These are phyloP conservation scores for Filobasidium wieringae DNA, from an alignment of 768 basidiomycete species.

Conservation along the genomic window DNA sequence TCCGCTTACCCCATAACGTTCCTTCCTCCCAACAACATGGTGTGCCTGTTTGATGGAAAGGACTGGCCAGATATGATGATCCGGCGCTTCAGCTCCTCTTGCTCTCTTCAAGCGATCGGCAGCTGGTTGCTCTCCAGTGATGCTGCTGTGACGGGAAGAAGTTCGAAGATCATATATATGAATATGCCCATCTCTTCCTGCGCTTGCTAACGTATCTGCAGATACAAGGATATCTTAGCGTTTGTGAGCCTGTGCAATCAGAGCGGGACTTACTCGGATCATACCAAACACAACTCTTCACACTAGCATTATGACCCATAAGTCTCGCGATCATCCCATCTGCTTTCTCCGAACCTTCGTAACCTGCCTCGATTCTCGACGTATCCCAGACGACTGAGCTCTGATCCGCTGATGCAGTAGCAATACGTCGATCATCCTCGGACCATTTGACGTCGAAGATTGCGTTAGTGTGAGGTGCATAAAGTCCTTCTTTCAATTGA, in stretches of 20 bases:
- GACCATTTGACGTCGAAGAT: conserved; percentile 37
- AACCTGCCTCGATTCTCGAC: background rate
- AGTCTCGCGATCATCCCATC: conserved; percentile 17
- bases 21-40: conserved; percentile 17
- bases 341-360: background rate
- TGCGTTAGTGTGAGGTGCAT: conserved; percentile 26
- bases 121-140: background rate
- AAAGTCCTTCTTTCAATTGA: background rate
- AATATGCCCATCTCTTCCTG: conserved; percentile 35
- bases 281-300: conserved; percentile 32
- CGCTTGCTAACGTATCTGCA: conserved; percentile 23
- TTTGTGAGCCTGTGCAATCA: too few species aligned
- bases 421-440: conserved; percentile 23
- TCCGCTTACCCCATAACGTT: too few species aligned
- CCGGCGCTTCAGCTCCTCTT: background rate
- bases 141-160: background rate
- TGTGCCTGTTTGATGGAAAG: conserved; percentile 29
- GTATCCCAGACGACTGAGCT: conserved; percentile 14
- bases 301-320: conserved; percentile 28
- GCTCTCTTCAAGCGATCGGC: background rate
- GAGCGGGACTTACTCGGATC: conserved; percentile 16
- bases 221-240: background rate
- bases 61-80: conserved; percentile 15
- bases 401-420: conserved; percentile 32
- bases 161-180: conserved; percentile 31